Conservation (phyloP, 2,329 filamentous ascomycete species). For the Graphilbum ipis-grandicollis region DNA sequence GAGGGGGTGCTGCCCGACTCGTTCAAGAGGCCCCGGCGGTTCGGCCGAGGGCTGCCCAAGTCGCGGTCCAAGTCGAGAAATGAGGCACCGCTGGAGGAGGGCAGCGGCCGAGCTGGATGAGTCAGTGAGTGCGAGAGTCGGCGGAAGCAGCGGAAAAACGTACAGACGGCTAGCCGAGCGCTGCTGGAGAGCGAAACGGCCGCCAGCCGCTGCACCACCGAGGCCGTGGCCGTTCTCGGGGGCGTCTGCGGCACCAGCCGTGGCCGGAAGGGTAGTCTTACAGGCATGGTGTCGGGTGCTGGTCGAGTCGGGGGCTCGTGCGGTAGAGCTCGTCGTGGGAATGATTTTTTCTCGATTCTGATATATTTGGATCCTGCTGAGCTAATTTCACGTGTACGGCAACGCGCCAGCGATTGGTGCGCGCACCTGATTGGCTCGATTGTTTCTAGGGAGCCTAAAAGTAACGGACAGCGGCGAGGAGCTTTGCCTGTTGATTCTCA, state of each 20-base stretch:
- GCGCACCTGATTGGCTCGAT: too few species aligned
- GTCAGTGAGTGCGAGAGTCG: too few species aligned
- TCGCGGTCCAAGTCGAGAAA: slow-evolving; percentile 7
- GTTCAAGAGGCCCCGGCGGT: not conserved
- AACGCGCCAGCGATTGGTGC: too few species aligned
- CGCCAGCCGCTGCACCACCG: slow-evolving; percentile 4
- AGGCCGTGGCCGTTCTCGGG: not conserved
- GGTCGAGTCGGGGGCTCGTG: not conserved
- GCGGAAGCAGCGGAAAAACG: too few species aligned
- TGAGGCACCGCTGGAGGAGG: slow-evolving; percentile 6
- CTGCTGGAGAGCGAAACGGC: slow-evolving; percentile 5
- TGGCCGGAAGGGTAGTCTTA: not conserved
- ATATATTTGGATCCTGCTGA: too few species aligned
- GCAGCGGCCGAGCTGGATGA: not conserved
- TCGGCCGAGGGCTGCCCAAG: not conserved
- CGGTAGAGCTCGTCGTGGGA: not conserved
- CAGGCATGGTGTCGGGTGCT: slow-evolving; percentile 18
- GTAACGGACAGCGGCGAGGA: too few species aligned
- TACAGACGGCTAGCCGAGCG: slow-evolving; percentile 4
- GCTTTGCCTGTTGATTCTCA: too few species aligned
- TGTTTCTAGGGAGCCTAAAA: too few species aligned
- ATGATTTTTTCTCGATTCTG: not conserved
- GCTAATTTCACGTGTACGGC: too few species aligned
- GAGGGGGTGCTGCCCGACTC: not conserved
- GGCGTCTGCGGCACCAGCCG: not conserved